Conservation (phyloP, 768 basidiomycete species). For the Daedaleopsis sinensis region DNA sequence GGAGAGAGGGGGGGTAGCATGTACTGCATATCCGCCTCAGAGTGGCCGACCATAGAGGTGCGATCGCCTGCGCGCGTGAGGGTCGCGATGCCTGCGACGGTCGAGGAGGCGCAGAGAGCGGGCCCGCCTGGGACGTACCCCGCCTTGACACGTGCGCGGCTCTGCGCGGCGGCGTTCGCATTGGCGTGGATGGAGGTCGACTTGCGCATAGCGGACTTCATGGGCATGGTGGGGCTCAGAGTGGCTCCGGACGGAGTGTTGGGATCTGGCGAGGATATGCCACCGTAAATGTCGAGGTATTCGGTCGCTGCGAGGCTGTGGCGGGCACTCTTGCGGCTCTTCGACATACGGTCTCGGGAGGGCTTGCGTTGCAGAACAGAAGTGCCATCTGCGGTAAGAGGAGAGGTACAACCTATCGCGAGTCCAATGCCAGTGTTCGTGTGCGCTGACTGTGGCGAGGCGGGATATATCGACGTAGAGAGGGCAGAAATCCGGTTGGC, state of each 20-base stretch:
- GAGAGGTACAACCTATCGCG: constrained; percentile 23
- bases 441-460: constrained; percentile 39
- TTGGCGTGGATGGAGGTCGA: constrained; percentile 14
- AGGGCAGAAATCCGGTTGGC: constrained; percentile 44
- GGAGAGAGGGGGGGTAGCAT: constrained; percentile 34
- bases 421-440: constrained; percentile 23
- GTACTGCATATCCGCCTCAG: constrained; percentile 39
- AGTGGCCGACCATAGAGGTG: constrained; percentile 28
- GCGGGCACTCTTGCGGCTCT: constrained; percentile 26
- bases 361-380: constrained; percentile 27
- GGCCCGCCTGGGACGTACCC: constrained; percentile 56
- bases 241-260: constrained; percentile 24
- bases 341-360: constrained; percentile 22
- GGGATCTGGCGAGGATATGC: constrained; percentile 44
- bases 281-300: constrained; percentile 49
- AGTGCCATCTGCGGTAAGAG: constrained; percentile 28
- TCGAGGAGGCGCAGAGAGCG: constrained; percentile 56
- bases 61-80: constrained; percentile 24
- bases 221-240: constrained; percentile 28
- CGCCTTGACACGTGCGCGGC: constrained; percentile 69
- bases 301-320: constrained; percentile 30
- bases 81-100: constrained; percentile 28
- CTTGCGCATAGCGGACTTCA: constrained; percentile 28
- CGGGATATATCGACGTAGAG: constrained; percentile 52
- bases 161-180: constrained; percentile 23